Percentiles rank a stretch among this genome's conserved stretches.
Conservation (phyloP, 1,284 basidiomycete genomes). For the Trichosporon inkin region DNA sequence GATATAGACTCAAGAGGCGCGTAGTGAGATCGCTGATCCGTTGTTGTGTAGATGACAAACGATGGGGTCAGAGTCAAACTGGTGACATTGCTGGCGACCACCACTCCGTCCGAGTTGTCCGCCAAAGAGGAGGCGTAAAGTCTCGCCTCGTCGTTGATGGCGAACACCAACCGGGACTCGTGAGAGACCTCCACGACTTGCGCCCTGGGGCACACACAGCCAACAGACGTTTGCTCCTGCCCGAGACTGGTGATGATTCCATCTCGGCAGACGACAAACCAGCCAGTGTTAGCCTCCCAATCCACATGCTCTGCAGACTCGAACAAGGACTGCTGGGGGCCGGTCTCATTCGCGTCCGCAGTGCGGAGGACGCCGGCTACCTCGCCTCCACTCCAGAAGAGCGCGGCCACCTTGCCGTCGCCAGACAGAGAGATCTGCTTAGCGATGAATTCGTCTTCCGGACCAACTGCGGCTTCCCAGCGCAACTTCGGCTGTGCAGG, state of each 20-base stretch:
- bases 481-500: conserved; percentile 56
- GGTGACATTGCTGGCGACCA: conserved; percentile 61
- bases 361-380: conserved; percentile 13
- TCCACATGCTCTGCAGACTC: conserved; percentile 29
- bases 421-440: conserved; percentile 37
- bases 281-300: conserved; percentile 30
- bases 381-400: conserved; percentile 24
- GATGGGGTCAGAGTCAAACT: conserved; percentile 76
- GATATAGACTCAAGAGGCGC: conserved; percentile 56
- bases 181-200: conserved; percentile 28
- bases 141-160: conserved; percentile 63
- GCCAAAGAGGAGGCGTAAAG: conserved; percentile 54
- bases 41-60: conserved; percentile 83
- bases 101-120: conserved; percentile 42
- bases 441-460: conserved; percentile 20
- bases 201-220: conserved; percentile 31
- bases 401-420: conserved; percentile 31
- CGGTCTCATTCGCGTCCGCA: conserved; percentile 14
- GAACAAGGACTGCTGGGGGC: conserved; percentile 2
- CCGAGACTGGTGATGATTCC: conserved; percentile 25
- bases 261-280: conserved; percentile 30
- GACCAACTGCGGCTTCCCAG: conserved; percentile 51
- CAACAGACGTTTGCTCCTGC: background rate
- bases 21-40: conserved; percentile 76
- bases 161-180: conserved; percentile 57